A percentile compares a stretch with the other conserved stretches of the same genome.
Evolutionary conservation across 75 land plant genomes (phyloP).

Genomic region (Cunninghamia lanceolata): DNA sequence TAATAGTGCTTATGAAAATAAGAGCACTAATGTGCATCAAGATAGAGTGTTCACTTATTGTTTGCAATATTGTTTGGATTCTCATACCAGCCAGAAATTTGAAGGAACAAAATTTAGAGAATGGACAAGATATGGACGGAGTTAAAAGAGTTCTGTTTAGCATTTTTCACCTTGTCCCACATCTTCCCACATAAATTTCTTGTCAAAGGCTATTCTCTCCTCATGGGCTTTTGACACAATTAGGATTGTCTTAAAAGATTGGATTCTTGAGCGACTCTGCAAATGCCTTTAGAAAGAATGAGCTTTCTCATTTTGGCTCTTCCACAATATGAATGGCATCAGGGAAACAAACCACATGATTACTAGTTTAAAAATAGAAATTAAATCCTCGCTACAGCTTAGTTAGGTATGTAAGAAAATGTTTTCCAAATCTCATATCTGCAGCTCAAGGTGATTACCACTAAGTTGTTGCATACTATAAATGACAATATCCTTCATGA

Average conservation of each 20-base stretch:
- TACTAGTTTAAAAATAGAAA: neutral
- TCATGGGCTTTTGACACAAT: neutral
- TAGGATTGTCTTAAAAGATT: neutral
- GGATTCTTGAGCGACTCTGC: neutral
- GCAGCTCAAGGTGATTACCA: neutral
- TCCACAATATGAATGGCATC: neutral
- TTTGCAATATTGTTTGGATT: neutral
- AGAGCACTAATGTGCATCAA: neutral
- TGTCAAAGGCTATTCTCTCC: neutral
- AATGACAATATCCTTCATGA: neutral
- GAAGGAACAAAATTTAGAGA: neutral
- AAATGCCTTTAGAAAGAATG: neutral
- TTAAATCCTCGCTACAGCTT: neutral
- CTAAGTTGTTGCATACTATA: neutral
- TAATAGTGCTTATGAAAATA: neutral
- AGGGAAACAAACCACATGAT: neutral
- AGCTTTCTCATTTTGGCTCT: neutral
- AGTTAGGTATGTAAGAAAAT: neutral
- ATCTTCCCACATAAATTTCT: neutral
- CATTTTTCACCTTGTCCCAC: neutral
- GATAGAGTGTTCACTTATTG: neutral
- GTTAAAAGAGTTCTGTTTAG: neutral
- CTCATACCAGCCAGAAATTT: neutral
- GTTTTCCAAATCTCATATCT: neutral
- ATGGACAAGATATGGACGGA: neutral